A percentile compares a stretch with the other conserved stretches of the same genome.
Conservation (phyloP, 805 yeast genomes). For the Starmerella asiatica region DNA sequence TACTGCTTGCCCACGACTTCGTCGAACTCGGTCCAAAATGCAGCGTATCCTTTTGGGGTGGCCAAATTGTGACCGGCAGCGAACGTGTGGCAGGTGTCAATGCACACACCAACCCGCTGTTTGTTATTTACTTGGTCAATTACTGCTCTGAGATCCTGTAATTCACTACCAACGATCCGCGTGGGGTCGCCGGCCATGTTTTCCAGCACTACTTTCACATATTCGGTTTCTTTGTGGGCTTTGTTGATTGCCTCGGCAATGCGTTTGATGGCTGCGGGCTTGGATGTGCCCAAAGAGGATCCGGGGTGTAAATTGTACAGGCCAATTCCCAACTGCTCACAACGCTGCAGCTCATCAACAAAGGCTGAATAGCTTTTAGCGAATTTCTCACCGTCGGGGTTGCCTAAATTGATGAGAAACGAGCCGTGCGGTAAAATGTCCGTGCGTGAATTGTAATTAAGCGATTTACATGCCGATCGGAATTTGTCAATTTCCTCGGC, state of each 20-base stretch:
- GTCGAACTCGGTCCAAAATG: conserved; percentile 71
- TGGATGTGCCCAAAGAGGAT: conserved; percentile 63
- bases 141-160: conserved; percentile 63
- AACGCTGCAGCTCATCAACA: conserved; percentile 72
- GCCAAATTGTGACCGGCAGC: conserved; percentile 91
- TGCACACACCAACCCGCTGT: conserved; percentile 80
- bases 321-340: conserved; percentile 76
- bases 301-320: conserved; percentile 83
- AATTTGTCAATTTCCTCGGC: conserved; percentile 57
- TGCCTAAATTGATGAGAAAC: conserved; percentile 82
- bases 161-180: conserved; percentile 58
- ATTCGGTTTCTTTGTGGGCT: conserved; percentile 58
- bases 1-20: conserved; percentile 58
- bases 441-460: conserved; percentile 34
- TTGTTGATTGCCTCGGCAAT: conserved; percentile 69
- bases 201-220: conserved; percentile 80
- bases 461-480: conserved; percentile 44
- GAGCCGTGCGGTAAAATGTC: conserved; percentile 92
- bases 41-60: conserved; percentile 40
- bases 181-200: conserved; percentile 98
- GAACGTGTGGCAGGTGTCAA: conserved; percentile 91
- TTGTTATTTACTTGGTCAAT: conserved; percentile 71
- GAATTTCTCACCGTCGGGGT: conserved; percentile 72
- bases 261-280: conserved; percentile 45
- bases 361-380: conserved; percentile 63